phyloP scores from a whole-genome alignment of 768 basidiomycete genomes.

The Infundibulicybe gibba region DNA sequence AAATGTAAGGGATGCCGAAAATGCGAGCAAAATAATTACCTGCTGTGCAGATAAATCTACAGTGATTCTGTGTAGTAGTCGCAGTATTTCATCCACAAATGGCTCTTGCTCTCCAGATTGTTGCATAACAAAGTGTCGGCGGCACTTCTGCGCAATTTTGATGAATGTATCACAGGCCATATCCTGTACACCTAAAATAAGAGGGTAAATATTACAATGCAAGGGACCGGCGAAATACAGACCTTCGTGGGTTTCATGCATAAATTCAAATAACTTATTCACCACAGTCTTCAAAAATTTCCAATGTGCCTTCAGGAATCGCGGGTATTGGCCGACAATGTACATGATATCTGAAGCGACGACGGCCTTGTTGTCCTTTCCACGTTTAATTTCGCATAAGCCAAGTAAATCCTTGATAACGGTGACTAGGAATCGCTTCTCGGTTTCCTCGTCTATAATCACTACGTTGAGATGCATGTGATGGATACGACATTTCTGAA shows the following conservation, averaged over 20 bases:
- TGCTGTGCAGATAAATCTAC: slow-evolving; percentile 93
- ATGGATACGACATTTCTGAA: slow-evolving; percentile 8
- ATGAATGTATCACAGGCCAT: slow-evolving; percentile 99
- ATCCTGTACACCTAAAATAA: slow-evolving; percentile 84
- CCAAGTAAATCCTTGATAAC: slow-evolving; percentile 99
- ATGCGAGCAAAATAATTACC: slow-evolving; percentile 23
- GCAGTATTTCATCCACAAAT: slow-evolving; percentile 95
- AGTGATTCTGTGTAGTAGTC: slow-evolving; percentile 89
- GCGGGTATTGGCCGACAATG: slow-evolving; percentile 98
- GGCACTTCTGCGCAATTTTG: slow-evolving; percentile 98
- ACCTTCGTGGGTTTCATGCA: slow-evolving; percentile 99
- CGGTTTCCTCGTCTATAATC: slow-evolving; percentile 88
- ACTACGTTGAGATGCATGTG: background rate
- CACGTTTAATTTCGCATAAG: slow-evolving; percentile 95
- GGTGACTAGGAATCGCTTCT: slow-evolving; percentile 97
- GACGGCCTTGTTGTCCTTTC: slow-evolving; percentile 99
- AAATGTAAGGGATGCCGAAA: slow-evolving; percentile 14
- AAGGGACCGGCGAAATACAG: slow-evolving; percentile 9
- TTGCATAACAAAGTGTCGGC: slow-evolving; percentile 97
- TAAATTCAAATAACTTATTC: slow-evolving; percentile 99
- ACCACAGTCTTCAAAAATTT: slow-evolving; percentile 99
- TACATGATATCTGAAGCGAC: slow-evolving; percentile 98
- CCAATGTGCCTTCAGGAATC: slow-evolving; percentile 99
- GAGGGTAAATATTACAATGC: background rate
- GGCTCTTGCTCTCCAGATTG: slow-evolving; percentile 97